Base-by-base conservation (phyloP, 441 rosid genomes). In the Syzygium syzygioides region DNA sequence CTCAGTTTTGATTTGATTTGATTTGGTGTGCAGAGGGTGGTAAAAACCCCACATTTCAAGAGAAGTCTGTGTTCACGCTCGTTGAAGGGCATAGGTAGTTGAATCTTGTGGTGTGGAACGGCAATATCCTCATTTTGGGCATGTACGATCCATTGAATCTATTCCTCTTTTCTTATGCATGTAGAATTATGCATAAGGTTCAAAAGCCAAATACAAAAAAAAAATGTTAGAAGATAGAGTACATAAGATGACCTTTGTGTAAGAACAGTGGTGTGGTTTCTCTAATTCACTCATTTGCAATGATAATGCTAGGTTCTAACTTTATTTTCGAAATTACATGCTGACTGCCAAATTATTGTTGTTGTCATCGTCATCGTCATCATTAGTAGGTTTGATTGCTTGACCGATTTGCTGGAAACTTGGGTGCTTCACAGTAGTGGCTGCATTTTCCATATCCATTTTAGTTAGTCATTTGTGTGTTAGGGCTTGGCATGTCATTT, bases 301-400 rank as follows among this genome's bases (percentile, higher is more conserved):
- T 41, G 5, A 41, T 41, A 41, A 41, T 41, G 41, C 41, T 41
- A 41, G 41, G 41, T 41, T 41, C 41, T 41, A 41, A 41, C 41
- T 41, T 41, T 41, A 7, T 7, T 41, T 41, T 41, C 41, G 2
- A 41, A 41, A 37, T 37, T 37, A 37, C 37, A 37, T 37, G 37
- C 0, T 0, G 1, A 57, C 7, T 57, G 1, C 62, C 14, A 4
- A 57, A 9, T 57, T 25, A 5, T 25, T 41, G 45, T 41, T 25
- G n/a, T 4, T 4, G 60, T 23, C 9, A 12, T 23, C 5, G 0
- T 56, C 3, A 0, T 23, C 3, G 0, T 57, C 0, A 53, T 53
- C 15, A 53, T 41, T 41, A 53, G 55, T 14, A 53, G 14, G 55
- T 53, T 53, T 53, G 17, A 53, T 53, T 14, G 14, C 55, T 53